Evolutionary conservation across 768 basidiomycete species (phyloP), one percentile per base, ranked within the genome.

Genomic region (Trametes cubensis): DNA sequence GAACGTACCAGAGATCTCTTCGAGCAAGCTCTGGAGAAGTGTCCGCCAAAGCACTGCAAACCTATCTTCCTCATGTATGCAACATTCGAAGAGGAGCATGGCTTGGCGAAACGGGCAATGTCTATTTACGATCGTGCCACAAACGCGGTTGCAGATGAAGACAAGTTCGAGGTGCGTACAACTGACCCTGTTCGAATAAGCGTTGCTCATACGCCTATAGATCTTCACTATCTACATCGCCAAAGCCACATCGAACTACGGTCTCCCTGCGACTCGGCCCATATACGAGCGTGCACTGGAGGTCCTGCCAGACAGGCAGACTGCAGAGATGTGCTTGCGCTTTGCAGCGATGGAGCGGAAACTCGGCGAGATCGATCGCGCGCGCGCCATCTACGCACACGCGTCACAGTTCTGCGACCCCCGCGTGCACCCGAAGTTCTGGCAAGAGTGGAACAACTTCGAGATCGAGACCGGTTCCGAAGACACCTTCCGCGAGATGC

Each of bases 341-440:
- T 99, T 98, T 74, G 96, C 97, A 4, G 84, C 86, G 38, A 85
- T 99, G 69, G 97, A 99, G 75, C 89, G 96, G 67, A 99, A 99
- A 74, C 86, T 99, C 39, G 97, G 97, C 56, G 97, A 99, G 79
- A 98, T 99, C 74, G 97, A 99, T 77, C 85, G 97, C 25, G 97
- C 97, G 14, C 87, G 97, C 51, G 90, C 95, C 2, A 90, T 98
- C 66, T 98, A 96, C 68, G 96, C 95, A 2, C 96, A 98, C 71
- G 96, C 97, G 0, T 94, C 93, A 20, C 97, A 99, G 71, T 98
- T 99, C 83, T 99, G 96, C 74, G 96, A 98, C 72, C 96, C 96
- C 14, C 85, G 96, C 18, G 85, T 90, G 64, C 86, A 91, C 72
- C 89, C 94, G 39, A 86, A 88, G 62, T 98, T 98, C 82, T 98